Base-by-base conservation (phyloP, 148 eudicot species). In the Spergularia marina region DNA sequence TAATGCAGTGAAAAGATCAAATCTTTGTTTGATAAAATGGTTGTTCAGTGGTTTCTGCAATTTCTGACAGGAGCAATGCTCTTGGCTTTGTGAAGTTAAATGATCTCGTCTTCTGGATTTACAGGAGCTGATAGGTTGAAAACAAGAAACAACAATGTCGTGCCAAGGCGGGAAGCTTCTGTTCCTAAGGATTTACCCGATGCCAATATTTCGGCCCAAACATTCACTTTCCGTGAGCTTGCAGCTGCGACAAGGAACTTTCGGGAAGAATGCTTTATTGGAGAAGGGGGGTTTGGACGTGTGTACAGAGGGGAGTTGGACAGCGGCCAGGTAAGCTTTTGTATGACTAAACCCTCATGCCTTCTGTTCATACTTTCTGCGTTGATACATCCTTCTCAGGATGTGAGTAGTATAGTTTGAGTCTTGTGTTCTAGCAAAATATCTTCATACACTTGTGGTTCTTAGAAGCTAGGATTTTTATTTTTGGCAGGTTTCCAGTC, bases 271-370 rank as follows among this genome's bases (percentile, higher is more conserved):
- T 90, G 85, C 76, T 90, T 91, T 75, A 44, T 94, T 71, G 97
- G 98, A n/a, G 97, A 94, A 85, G 98, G 98, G 18, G 98, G 98
- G 20, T 94, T 94, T 75, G 98, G 97, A 2, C 83, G 96, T 74
- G 98, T 94, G 4, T 94, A 91, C 79, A 91, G 80, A 80, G 97
- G 98, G 49, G 83, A 80, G 62, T 87, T 94, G 65, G 87, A 87
- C 54, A 84, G 69, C 4, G 95, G 91, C 51, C 93, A 91, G 90
- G 98, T 94, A 82, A 65, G 5, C 13, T 70, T 40, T 66, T 20
- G 54, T 76, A 7, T 41, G 14, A 41, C 56, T 60, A 39, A 30
- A 44, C 74, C 18, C 53, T 15, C 47, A 10, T 13, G 49, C 20
- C 10, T 23, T n/a, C 40, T 47, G 7, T 9, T 30, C 25, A n/a